These are phyloP conservation scores for Bryum argenteum DNA, from an alignment of 225 moss, liverwort and hornwort species.

Conservation along the genomic window DNA sequence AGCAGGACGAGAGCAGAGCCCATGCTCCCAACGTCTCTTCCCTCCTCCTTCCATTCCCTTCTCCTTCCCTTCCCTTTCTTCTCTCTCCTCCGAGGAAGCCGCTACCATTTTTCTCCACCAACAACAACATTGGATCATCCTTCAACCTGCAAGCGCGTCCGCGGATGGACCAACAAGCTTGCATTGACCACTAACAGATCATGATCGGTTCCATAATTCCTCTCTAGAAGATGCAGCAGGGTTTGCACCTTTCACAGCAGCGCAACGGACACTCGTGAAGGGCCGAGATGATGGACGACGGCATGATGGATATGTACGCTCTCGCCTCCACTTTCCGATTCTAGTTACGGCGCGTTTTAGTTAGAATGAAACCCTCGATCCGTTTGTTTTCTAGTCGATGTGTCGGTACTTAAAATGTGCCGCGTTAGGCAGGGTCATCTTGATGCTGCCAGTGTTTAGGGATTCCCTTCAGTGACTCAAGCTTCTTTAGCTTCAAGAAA, in stretches of 20 bases:
- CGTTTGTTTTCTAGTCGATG: not conserved
- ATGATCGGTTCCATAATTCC: no score
- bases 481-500: not conserved
- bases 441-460: not conserved
- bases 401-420: constrained; percentile 1
- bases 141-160: not conserved
- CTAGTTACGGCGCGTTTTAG: constrained; percentile 16
- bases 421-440: not conserved
- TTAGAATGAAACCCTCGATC: constrained; percentile 1
- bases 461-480: not conserved
- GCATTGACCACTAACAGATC: not conserved
- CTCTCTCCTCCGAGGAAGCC: constrained; percentile 16
- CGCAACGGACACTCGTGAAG: not conserved
- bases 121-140: not conserved
- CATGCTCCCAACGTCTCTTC: not conserved
- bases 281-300: constrained; percentile 45
- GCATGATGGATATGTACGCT: constrained; percentile 34
- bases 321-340: constrained; percentile 2
- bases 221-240: not conserved
- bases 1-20: not conserved
- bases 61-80: not conserved
- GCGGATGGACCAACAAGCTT: not conserved
- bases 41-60: not conserved
- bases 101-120: not conserved
- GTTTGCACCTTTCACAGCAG: not conserved